phyloP scores from a whole-genome alignment of 208 protist species.

The Balamuthia mandrillaris region DNA sequence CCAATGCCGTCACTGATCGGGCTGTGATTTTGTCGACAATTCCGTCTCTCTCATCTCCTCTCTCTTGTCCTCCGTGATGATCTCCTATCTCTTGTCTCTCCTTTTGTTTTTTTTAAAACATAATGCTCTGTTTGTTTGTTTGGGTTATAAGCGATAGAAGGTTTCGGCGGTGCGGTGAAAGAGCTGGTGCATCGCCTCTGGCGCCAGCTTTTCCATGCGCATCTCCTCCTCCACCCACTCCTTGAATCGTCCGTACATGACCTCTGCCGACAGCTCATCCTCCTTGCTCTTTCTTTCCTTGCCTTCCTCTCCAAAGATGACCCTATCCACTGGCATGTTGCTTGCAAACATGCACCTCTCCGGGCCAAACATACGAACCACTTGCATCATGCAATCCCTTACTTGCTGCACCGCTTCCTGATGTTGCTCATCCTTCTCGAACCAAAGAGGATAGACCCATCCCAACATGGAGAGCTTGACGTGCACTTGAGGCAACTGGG shows the following conservation, averaged over 20 bases:
- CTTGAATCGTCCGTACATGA: not conserved
- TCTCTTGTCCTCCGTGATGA: no score
- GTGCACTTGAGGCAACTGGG: not conserved
- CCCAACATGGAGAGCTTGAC: constrained; percentile 15
- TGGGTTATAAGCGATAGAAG: not conserved
- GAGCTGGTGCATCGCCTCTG: not conserved
- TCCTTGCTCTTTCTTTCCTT: not conserved
- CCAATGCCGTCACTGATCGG: no score
- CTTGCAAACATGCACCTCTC: constrained; percentile 35
- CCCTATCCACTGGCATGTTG: constrained; percentile 35
- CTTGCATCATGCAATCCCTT: not conserved
- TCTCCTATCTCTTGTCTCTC: no score
- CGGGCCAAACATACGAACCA: not conserved
- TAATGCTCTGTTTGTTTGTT: not conserved
- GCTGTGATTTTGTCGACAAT: no score
- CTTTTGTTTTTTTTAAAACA: no score
- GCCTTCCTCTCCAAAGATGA: not conserved
- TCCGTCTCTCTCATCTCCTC: no score
- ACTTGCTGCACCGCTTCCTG: not conserved
- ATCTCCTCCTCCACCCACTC: constrained; percentile 2
- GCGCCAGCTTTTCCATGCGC: not conserved
- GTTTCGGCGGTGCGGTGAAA: not conserved
- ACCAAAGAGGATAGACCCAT: not conserved
- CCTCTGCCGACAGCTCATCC: not conserved
- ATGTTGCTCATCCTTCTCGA: not conserved